Evolutionary conservation across 75 land plant species (phyloP).

Genomic region (Gnetum montanum): DNA sequence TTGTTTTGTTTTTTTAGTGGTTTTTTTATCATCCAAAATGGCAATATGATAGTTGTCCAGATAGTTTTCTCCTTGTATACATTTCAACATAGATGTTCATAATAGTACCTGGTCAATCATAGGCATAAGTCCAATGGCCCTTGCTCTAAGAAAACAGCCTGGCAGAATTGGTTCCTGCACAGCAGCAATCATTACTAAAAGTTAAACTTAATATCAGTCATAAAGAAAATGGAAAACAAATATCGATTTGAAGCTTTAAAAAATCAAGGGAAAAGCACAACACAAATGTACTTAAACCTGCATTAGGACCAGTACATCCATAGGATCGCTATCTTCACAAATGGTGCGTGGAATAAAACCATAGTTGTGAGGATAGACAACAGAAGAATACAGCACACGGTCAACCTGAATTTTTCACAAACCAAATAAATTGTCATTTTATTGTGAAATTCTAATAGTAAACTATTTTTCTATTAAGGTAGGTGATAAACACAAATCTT

Average conservation of each 20-base stretch:
- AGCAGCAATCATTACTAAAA: background rate
- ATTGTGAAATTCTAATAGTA: background rate
- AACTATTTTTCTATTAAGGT: too few species aligned
- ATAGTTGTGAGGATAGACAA: conserved; percentile 72
- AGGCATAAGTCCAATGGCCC: conserved; percentile 62
- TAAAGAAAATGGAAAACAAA: background rate
- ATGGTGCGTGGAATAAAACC: conserved; percentile 69
- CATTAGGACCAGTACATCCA: conserved; percentile 60
- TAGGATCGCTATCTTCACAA: conserved; percentile 66
- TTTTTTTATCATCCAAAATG: too few species aligned
- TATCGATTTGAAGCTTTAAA: too few species aligned
- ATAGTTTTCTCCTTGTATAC: too few species aligned
- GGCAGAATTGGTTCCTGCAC: conserved; percentile 48
- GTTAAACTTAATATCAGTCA: background rate
- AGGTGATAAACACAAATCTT: too few species aligned
- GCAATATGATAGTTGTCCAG: too few species aligned
- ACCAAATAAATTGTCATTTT: background rate
- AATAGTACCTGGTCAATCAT: conserved; percentile 53
- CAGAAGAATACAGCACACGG: conserved; percentile 56
- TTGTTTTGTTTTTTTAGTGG: too few species aligned
- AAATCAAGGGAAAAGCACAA: background rate
- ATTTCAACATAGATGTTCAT: too few species aligned
- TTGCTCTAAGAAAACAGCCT: conserved; percentile 62
- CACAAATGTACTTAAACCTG: conserved; percentile 32
- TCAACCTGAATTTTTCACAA: conserved; percentile 28